These are phyloP conservation scores for Trifolium repens DNA, from an alignment of 306 rosid species.

Conservation along the genomic window DNA sequence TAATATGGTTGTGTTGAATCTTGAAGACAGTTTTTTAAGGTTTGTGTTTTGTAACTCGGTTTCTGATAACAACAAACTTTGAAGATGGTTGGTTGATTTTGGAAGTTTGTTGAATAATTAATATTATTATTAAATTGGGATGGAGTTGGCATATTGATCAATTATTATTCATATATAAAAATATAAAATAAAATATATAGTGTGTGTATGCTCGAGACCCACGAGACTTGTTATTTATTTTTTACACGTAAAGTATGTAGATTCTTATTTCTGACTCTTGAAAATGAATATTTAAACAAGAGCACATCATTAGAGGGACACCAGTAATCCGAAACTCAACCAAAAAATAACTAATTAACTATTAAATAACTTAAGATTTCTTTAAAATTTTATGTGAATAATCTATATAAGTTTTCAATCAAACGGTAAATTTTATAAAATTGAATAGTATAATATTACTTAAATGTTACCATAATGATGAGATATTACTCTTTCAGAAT, in stretches of 20 bases:
- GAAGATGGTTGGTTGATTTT: constrained; percentile 36
- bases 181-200: background rate
- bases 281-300: background rate
- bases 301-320: background rate
- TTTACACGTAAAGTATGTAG: background rate
- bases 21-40: constrained; percentile 8
- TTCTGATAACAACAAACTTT: constrained; percentile 28
- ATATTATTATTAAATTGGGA: background rate
- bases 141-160: constrained; percentile 11
- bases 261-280: no score
- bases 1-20: constrained; percentile 6
- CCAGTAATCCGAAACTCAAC: no score
- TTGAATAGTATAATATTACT: no score
- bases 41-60: background rate
- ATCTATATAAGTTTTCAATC: no score
- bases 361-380: no score
- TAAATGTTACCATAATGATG: no score
- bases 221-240: constrained; percentile 23
- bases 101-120: background rate
- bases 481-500: background rate
- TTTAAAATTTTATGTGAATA: no score
- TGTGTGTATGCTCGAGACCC: constrained; percentile 33
- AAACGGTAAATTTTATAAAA: no score
- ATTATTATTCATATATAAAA: background rate
- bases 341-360: no score